Conservation (phyloP, 2,329 filamentous ascomycete species). For the Botrytis deweyae region DNA sequence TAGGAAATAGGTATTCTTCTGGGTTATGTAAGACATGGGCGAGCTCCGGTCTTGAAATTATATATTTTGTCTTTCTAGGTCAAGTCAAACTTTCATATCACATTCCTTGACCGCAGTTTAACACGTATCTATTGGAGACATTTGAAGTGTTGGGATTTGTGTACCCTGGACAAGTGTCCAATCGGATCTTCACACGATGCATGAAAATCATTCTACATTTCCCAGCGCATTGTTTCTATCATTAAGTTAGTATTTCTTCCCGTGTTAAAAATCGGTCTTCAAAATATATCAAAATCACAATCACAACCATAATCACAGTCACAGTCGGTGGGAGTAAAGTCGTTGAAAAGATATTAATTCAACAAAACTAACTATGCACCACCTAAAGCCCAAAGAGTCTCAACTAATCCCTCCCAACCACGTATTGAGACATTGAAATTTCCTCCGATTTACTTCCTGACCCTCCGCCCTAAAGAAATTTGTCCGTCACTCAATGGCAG, state of each 20-base stretch:
- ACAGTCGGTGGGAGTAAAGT: neutral
- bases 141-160: neutral
- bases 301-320: neutral
- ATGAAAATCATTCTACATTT: neutral
- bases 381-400: neutral
- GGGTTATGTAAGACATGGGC: neutral
- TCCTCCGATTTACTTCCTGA: neutral
- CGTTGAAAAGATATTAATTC: neutral
- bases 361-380: neutral
- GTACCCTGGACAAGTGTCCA: neutral
- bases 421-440: neutral
- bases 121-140: neutral
- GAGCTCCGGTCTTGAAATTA: neutral
- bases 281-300: neutral
- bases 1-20: neutral
- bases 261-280: neutral
- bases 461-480: neutral
- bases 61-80: neutral
- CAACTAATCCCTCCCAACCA: neutral
- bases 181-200: neutral
- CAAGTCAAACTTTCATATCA: neutral
- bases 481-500: neutral
- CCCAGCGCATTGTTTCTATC: neutral
- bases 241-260: neutral
- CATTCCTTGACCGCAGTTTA: neutral